These are phyloP conservation scores for Gossypium sturtianum DNA, from an alignment of 345 rosid genomes.

Conservation along the genomic window DNA sequence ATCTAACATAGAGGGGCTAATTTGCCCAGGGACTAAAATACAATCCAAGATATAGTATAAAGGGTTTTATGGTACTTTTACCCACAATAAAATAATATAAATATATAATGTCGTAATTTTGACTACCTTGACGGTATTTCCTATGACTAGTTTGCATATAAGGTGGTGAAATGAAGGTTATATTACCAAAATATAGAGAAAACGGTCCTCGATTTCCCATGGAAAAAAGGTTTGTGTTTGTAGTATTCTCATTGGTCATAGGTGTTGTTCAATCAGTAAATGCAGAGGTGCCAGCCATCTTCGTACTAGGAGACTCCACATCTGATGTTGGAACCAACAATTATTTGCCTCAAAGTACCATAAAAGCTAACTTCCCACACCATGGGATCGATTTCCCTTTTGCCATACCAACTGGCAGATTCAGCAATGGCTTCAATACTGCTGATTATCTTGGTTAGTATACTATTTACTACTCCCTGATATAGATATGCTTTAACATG, in stretches of 20 bases:
- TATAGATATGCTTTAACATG: too few species aligned
- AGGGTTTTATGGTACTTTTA: too few species aligned
- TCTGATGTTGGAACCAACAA: slow-evolving; percentile 52
- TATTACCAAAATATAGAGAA: too few species aligned
- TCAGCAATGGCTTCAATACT: slow-evolving; percentile 54
- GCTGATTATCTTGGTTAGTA: slow-evolving; percentile 25
- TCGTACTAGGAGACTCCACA: slow-evolving; percentile 50
- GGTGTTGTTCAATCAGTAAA: slow-evolving; percentile 11
- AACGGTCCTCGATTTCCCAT: not conserved
- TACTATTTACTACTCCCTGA: slow-evolving; percentile 5
- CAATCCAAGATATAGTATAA: too few species aligned
- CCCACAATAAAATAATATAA: too few species aligned
- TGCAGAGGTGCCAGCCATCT: slow-evolving; percentile 31
- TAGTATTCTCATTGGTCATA: slow-evolving; percentile 12
- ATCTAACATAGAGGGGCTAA: too few species aligned
- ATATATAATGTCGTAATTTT: not conserved
- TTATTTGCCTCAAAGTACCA: slow-evolving; percentile 28
- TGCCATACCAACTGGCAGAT: slow-evolving; percentile 45
- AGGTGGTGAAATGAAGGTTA: not conserved
- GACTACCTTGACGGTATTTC: not conserved
- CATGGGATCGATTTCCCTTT: slow-evolving; percentile 49
- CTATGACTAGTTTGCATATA: not conserved
- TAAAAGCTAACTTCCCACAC: slow-evolving; percentile 35
- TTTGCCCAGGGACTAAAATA: too few species aligned
- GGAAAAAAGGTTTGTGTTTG: slow-evolving; percentile 15